These are phyloP conservation scores for Leishmania braziliensis DNA, from an alignment of 208 protist genomes.

Conservation along the genomic window DNA sequence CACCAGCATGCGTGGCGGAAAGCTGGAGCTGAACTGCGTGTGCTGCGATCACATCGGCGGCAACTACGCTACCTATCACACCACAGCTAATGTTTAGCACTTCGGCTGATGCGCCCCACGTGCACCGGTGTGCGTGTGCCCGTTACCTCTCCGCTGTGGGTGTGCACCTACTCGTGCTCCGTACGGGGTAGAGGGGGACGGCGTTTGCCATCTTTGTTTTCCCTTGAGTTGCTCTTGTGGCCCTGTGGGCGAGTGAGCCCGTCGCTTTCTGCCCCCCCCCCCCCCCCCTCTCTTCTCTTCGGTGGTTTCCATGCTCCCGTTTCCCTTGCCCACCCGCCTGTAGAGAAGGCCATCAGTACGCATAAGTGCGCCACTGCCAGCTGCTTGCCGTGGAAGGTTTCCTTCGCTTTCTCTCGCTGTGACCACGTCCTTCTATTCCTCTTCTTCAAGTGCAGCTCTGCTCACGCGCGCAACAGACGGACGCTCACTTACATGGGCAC, in stretches of 20 bases:
- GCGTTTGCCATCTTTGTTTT: neutral
- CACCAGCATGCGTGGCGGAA: slow-evolving; percentile 68
- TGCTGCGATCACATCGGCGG: slow-evolving; percentile 91
- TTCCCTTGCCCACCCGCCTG: neutral
- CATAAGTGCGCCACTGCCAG: neutral
- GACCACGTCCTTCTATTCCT: neutral
- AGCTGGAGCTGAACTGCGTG: slow-evolving; percentile 88
- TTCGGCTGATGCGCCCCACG: neutral
- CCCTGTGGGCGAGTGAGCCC: neutral
- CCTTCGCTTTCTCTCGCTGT: neutral
- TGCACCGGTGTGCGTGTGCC: neutral
- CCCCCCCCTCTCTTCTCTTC: neutral
- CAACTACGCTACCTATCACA: slow-evolving; percentile 87
- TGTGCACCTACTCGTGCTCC: neutral
- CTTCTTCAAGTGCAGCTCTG: neutral
- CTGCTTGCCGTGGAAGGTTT: neutral
- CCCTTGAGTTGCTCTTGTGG: neutral
- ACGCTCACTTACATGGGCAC: no score
- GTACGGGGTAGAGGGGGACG: neutral
- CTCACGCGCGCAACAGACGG: no score
- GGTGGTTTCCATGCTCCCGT: neutral
- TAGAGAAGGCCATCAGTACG: neutral
- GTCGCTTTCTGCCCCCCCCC: neutral
- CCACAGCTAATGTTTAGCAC: slow-evolving; percentile 19
- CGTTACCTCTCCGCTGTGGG: neutral